These are phyloP conservation scores for Cladosporium sp. DNA, from an alignment of 2,329 filamentous ascomycete genomes.

Conservation along the genomic window DNA sequence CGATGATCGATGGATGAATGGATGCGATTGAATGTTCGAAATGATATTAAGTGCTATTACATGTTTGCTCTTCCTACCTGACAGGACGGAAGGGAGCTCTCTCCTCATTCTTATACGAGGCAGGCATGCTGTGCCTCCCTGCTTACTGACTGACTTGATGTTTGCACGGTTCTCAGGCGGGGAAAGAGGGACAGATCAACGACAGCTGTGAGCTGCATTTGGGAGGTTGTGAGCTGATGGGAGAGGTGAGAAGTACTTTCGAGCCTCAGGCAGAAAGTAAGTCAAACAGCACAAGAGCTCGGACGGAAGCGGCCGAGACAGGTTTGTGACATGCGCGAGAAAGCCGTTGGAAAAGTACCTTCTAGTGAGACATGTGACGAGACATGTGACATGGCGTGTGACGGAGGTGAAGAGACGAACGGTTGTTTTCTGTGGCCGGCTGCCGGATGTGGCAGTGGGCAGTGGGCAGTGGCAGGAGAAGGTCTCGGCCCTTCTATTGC, in stretches of 20 bases:
- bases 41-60: neutral
- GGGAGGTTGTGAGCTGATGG: too few relatives aligned
- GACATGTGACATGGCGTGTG: conserved; percentile 6
- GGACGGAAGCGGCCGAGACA: too few relatives aligned
- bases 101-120: neutral
- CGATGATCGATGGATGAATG: neutral
- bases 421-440: neutral
- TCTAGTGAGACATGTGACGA: conserved; percentile 9
- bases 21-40: neutral
- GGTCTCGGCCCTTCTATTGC: conserved; percentile 8
- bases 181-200: neutral
- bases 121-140: neutral
- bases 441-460: neutral
- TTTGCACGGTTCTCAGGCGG: conserved; percentile 5
- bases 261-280: too few relatives aligned
- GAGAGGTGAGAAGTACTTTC: too few relatives aligned
- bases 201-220: neutral
- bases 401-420: conserved; percentile 3
- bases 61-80: conserved; percentile 6
- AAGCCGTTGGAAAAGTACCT: too few relatives aligned
- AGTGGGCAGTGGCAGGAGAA: too few relatives aligned
- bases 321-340: too few relatives aligned
- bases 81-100: neutral
- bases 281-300: too few relatives aligned
- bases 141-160: conserved; percentile 4